Conservation (phyloP, 768 basidiomycete genomes). For the Leccinum truebloodii region DNA sequence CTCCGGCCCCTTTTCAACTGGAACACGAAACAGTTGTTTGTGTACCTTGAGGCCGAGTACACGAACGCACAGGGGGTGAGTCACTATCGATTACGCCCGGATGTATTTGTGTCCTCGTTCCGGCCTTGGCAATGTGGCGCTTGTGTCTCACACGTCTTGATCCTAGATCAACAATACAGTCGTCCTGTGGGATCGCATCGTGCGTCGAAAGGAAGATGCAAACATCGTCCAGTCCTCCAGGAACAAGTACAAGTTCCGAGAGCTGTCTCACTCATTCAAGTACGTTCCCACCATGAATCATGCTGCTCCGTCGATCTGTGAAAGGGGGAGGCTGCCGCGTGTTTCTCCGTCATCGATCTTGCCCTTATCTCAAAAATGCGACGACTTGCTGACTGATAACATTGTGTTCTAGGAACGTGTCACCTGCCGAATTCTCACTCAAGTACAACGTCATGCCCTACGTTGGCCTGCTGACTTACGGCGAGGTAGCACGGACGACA, state of each 20-base stretch:
- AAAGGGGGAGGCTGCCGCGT: slow-evolving; percentile 19
- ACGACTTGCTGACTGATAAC: slow-evolving; percentile 19
- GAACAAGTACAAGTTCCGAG: slow-evolving; percentile 86
- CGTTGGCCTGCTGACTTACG: slow-evolving; percentile 77
- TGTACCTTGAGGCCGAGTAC: slow-evolving; percentile 87
- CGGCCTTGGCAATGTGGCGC: slow-evolving; percentile 18
- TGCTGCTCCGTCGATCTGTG: slow-evolving; percentile 1
- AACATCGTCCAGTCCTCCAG: slow-evolving; percentile 49
- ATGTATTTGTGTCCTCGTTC: slow-evolving; percentile 9
- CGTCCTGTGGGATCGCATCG: slow-evolving; percentile 91
- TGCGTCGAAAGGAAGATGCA: slow-evolving; percentile 78
- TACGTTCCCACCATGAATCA: slow-evolving; percentile 39
- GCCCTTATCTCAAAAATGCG: slow-evolving; percentile 14
- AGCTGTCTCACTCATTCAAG: slow-evolving; percentile 74
- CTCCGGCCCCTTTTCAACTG: slow-evolving; percentile 84
- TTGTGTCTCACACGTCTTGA: slow-evolving; percentile 14
- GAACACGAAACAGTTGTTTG: slow-evolving; percentile 95
- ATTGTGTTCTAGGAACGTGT: slow-evolving; percentile 51
- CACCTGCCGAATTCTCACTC: slow-evolving; percentile 67
- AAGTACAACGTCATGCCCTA: slow-evolving; percentile 93
- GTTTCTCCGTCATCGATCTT: slow-evolving; percentile 18
- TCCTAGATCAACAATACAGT: slow-evolving; percentile 69
- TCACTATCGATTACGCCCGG: slow-evolving; percentile 8
- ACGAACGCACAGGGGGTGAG: slow-evolving; percentile 70
- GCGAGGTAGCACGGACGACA: slow-evolving; percentile 60